Conservation (phyloP, 257 asterid genomes). For the Rauvolfia tetraphylla region DNA sequence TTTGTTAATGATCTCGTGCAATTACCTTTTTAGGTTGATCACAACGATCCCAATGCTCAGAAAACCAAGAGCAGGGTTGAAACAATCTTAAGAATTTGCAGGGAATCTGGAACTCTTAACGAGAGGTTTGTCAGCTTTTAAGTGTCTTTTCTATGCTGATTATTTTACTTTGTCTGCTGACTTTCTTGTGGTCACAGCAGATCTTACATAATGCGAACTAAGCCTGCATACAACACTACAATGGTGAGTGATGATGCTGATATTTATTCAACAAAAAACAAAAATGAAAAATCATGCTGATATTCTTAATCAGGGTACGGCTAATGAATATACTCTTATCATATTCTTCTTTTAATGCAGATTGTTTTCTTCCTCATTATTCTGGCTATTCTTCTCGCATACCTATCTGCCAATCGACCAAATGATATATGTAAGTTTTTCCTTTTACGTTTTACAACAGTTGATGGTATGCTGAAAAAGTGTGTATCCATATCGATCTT, state of each 20-base stretch:
- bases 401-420: conserved; percentile 38
- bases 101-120: conserved; percentile 67
- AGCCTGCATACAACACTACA: conserved; percentile 46
- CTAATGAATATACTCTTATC: conserved; percentile 14
- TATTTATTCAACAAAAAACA: neutral
- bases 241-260: conserved; percentile 41
- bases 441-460: neutral
- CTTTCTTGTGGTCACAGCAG: conserved; percentile 41
- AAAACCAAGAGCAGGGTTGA: conserved; percentile 64
- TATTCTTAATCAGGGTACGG: neutral
- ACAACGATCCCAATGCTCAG: conserved; percentile 76
- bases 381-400: conserved; percentile 54
- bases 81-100: conserved; percentile 64
- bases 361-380: conserved; percentile 52
- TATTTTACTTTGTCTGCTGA: conserved; percentile 12
- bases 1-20: neutral
- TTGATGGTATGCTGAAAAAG: neutral
- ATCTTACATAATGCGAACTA: conserved; percentile 58
- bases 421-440: conserved; percentile 42
- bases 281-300: too few relatives aligned
- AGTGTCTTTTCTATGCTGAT: neutral
- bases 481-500: neutral
- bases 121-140: conserved; percentile 29
- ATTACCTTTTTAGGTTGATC: conserved; percentile 46
- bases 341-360: conserved; percentile 41